Conservation (phyloP, 768 basidiomycete genomes). For the Naganishia randhawae region DNA sequence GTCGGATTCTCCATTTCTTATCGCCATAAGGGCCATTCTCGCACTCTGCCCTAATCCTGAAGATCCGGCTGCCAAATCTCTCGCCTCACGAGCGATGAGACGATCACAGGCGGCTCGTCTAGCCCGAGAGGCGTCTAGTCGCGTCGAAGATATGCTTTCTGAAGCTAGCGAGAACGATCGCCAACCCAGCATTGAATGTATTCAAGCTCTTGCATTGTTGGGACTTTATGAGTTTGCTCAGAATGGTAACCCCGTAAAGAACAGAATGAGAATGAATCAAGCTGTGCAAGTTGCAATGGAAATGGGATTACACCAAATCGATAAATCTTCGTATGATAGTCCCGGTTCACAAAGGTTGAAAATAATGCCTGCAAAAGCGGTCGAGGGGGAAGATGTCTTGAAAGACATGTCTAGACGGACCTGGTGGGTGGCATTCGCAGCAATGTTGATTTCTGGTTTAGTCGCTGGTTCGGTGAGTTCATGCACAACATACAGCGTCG, state of each 20-base stretch:
- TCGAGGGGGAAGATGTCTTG: constrained; percentile 45
- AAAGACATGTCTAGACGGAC: constrained; percentile 48
- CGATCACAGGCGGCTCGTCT: constrained; percentile 33
- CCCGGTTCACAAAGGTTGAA: constrained; percentile 4
- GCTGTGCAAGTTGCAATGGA: constrained; percentile 46
- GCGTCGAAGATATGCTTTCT: constrained; percentile 35
- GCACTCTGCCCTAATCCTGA: constrained; percentile 40
- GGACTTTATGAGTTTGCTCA: constrained; percentile 47
- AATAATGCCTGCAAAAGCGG: constrained; percentile 26
- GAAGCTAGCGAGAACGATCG: constrained; percentile 29
- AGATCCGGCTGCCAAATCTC: constrained; percentile 41
- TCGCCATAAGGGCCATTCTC: constrained; percentile 44
- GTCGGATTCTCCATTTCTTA: constrained; percentile 45
- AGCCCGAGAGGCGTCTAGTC: constrained; percentile 33
- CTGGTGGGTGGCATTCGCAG: constrained; percentile 45
- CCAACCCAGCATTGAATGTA: constrained; percentile 37
- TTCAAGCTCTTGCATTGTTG: constrained; percentile 44
- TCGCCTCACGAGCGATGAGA: constrained; percentile 40
- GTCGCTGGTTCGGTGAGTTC: constrained; percentile 37
- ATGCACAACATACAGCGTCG: background rate
- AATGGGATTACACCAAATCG: constrained; percentile 45
- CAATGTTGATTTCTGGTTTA: constrained; percentile 39
- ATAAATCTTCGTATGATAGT: constrained; percentile 24
- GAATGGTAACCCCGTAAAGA: constrained; percentile 33
- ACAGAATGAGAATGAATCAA: constrained; percentile 34